phyloP scores from a whole-genome alignment of 495 filamentous ascomycete species.

The Trichoderma asperelloides region DNA sequence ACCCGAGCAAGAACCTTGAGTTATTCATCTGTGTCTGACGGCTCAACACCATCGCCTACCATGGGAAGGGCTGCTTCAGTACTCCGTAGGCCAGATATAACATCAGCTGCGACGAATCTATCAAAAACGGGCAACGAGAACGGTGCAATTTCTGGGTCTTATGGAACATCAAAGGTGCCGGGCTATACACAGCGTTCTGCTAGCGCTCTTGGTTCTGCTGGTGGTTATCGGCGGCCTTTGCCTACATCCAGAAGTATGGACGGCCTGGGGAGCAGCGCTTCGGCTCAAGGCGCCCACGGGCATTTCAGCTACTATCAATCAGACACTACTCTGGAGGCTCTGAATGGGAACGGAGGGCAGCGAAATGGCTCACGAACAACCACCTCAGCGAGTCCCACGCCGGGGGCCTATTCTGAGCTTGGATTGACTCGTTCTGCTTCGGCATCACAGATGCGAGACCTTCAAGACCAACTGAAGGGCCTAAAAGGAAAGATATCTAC shows the following conservation, averaged over 20 bases:
- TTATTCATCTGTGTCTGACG: slow-evolving; percentile 28
- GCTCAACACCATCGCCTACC: slow-evolving; percentile 36
- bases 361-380: slow-evolving; percentile 21
- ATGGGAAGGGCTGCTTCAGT: slow-evolving; percentile 27
- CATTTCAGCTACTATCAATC: slow-evolving; percentile 10
- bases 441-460: slow-evolving; percentile 65
- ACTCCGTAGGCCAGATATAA: slow-evolving; percentile 16
- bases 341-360: slow-evolving; percentile 29
- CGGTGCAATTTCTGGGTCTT: slow-evolving; percentile 21
- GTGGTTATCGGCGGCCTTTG: slow-evolving; percentile 37
- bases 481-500: slow-evolving; percentile 85
- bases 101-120: slow-evolving; percentile 16
- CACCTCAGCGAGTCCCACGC: slow-evolving; percentile 30
- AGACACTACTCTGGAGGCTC: slow-evolving; percentile 24
- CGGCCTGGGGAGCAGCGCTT: slow-evolving; percentile 19
- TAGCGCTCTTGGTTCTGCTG: slow-evolving; percentile 40
- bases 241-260: slow-evolving; percentile 29
- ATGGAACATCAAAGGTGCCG: slow-evolving; percentile 18
- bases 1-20: slow-evolving; percentile 68
- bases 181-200: slow-evolving; percentile 33
- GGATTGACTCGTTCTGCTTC: slow-evolving; percentile 44
- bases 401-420: slow-evolving; percentile 21
- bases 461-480: slow-evolving; percentile 89
- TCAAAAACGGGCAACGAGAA: slow-evolving; percentile 37
- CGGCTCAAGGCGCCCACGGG: not conserved